Conservation (phyloP, 73 alveolate genomes). For the Tetrahymena borealis region DNA sequence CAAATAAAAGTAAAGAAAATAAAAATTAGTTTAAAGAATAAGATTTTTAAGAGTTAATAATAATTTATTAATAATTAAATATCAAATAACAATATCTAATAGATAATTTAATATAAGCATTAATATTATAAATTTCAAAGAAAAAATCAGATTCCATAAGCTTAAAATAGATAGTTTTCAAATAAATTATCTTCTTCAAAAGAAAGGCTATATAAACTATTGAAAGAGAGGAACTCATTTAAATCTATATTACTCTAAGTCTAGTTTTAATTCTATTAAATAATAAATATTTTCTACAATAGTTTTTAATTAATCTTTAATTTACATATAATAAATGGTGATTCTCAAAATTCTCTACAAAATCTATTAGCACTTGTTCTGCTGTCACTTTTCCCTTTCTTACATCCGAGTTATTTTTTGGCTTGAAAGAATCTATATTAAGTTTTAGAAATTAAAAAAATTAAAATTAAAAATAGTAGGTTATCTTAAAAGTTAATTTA, state of each 20-base stretch:
- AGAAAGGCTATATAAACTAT: neutral
- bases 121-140: too few relatives aligned
- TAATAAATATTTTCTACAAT: neutral
- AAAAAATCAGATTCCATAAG: neutral
- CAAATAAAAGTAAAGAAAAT: too few relatives aligned
- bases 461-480: too few relatives aligned
- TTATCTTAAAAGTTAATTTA: neutral
- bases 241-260: neutral
- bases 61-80: too few relatives aligned
- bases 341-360: neutral
- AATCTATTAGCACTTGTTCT: neutral
- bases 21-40: too few relatives aligned
- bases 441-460: neutral
- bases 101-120: too few relatives aligned
- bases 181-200: neutral
- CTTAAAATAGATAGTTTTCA: neutral
- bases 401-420: neutral
- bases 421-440: neutral
- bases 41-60: too few relatives aligned
- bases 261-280: neutral
- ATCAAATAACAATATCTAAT: too few relatives aligned
- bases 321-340: neutral
- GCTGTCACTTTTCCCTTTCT: neutral
- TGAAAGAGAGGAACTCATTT: neutral
- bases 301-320: neutral